Conservation (phyloP, 2,329 filamentous ascomycete species). For the Hortaea sp. region DNA sequence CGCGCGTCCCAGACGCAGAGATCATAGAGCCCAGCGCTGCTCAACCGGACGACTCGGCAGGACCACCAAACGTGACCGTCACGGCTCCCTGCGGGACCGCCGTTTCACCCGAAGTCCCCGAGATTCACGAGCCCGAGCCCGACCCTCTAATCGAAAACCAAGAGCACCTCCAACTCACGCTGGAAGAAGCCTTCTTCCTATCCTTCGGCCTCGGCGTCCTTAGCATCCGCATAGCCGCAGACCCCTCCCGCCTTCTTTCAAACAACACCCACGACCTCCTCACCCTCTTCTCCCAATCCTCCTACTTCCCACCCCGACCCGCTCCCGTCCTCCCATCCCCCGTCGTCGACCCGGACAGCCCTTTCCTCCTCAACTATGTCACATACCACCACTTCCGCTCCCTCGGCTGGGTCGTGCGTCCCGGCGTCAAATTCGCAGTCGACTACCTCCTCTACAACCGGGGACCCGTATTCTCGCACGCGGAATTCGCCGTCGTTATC, state of each 20-base stretch:
- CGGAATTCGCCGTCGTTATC: slow-evolving; percentile 81
- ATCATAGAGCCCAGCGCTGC: neutral
- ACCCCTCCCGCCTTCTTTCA: slow-evolving; percentile 16
- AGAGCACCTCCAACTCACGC: slow-evolving; percentile 85
- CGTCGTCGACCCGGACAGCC: slow-evolving; percentile 54
- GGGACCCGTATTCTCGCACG: slow-evolving; percentile 88
- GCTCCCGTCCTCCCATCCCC: slow-evolving; percentile 29
- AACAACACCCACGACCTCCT: slow-evolving; percentile 31
- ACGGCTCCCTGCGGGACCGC: neutral
- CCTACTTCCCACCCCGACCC: slow-evolving; percentile 28
- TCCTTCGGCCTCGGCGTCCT: slow-evolving; percentile 70
- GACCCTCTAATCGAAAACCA: slow-evolving; percentile 36
- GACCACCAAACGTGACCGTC: neutral
- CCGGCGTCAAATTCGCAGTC: slow-evolving; percentile 87
- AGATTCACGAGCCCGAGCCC: neutral
- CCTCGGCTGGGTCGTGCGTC: slow-evolving; percentile 85
- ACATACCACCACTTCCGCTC: slow-evolving; percentile 96
- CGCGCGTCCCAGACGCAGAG: slow-evolving; percentile 2
- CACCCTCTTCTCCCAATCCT: slow-evolving; percentile 44
- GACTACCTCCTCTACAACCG: slow-evolving; percentile 93
- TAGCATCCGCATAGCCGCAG: slow-evolving; percentile 34
- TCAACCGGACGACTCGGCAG: neutral
- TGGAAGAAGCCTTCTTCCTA: slow-evolving; percentile 88
- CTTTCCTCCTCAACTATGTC: slow-evolving; percentile 76
- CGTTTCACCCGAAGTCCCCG: neutral